Conservation (phyloP, 1,139 yeast genomes). For the Candida glucosophila region DNA sequence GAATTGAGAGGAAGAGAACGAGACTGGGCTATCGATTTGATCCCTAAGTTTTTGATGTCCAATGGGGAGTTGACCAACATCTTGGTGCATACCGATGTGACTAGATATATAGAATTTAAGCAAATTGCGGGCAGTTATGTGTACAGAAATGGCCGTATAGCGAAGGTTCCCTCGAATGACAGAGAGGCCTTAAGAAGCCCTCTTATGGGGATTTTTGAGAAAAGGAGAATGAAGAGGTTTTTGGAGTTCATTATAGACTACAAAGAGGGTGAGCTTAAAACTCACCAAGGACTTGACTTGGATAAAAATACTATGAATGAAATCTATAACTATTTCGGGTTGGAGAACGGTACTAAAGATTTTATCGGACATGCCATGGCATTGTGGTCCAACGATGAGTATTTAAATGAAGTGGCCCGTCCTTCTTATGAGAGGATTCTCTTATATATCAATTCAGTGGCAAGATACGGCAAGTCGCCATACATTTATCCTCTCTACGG, state of each 20-base stretch:
- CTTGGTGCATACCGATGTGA: conserved; percentile 89
- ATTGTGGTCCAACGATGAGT: conserved; percentile 87
- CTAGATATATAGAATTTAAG: conserved; percentile 91
- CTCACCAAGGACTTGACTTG: conserved; percentile 82
- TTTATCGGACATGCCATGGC: conserved; percentile 99
- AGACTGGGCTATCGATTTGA: conserved; percentile 96
- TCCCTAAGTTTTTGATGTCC: conserved; percentile 96
- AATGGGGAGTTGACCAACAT: conserved; percentile 96
- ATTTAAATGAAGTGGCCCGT: conserved; percentile 81
- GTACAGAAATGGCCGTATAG: conserved; percentile 81
- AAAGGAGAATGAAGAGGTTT: conserved; percentile 88
- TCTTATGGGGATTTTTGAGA: conserved; percentile 92
- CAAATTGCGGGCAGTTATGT: conserved; percentile 94
- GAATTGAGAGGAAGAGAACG: conserved; percentile 81
- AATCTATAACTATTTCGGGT: conserved; percentile 79
- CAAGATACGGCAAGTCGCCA: conserved; percentile 94
- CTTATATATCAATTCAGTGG: conserved; percentile 82
- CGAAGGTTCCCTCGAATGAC: conserved; percentile 91
- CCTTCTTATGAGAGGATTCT: conserved; percentile 84
- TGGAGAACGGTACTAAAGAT: conserved; percentile 90
- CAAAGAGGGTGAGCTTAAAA: conserved; percentile 66
- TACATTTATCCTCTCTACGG: conserved; percentile 95
- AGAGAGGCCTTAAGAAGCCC: conserved; percentile 87
- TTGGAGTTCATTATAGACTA: conserved; percentile 81
- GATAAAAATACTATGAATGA: conserved; percentile 91